Percentiles rank a stretch among this genome's conserved stretches.
phyloP scores from a whole-genome alignment of 768 basidiomycete species.

The Amanita polypyramis region DNA sequence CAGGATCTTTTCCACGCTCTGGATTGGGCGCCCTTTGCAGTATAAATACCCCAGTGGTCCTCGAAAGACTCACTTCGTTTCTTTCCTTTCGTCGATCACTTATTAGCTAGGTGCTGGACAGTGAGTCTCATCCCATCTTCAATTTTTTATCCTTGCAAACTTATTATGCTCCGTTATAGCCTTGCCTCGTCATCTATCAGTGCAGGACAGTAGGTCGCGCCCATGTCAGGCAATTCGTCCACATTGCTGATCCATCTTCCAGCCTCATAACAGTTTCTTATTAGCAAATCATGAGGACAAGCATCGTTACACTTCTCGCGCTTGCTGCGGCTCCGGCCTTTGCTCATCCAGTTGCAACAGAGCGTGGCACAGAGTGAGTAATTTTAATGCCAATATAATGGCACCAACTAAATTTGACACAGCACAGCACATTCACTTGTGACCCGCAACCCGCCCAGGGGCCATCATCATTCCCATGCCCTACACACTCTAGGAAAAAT shows the following conservation, averaged over 20 bases:
- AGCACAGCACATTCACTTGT: no score
- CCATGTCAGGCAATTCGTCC: background rate
- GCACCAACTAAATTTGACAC: background rate
- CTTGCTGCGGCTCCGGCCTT: background rate
- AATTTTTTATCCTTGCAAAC: background rate
- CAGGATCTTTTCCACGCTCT: no score
- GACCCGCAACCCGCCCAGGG: no score
- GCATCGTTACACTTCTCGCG: background rate
- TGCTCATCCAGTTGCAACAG: background rate
- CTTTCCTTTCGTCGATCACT: background rate
- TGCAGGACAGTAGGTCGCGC: constrained; percentile 2
- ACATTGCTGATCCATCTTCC: no score
- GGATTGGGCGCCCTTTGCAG: no score
- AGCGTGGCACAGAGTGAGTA: background rate
- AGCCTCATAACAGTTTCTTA: background rate
- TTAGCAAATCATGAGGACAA: background rate
- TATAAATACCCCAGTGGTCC: no score
- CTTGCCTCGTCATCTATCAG: background rate
- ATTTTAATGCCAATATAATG: background rate
- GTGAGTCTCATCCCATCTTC: background rate
- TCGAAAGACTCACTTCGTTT: no score
- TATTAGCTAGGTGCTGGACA: constrained; percentile 1
- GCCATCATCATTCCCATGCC: background rate
- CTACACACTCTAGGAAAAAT: background rate
- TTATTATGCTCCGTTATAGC: background rate